phyloP scores from a whole-genome alignment of 2,329 filamentous ascomycete genomes.

The Dactylellina cionopaga region DNA sequence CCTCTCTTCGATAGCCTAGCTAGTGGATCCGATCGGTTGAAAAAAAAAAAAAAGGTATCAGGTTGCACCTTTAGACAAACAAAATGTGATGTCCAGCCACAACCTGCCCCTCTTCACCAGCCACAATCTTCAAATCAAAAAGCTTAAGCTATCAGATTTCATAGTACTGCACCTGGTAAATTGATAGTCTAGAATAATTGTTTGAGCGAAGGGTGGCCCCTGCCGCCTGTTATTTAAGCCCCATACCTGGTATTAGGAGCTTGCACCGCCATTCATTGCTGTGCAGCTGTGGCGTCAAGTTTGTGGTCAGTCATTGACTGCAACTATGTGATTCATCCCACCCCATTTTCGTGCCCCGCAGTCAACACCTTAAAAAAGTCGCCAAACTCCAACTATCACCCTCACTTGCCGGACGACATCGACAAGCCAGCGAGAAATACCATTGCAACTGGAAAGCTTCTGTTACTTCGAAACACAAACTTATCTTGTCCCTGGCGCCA shows the following conservation, averaged over 20 bases:
- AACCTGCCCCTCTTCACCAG: neutral
- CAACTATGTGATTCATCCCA: conserved; percentile 42
- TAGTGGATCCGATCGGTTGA: conserved; percentile 18
- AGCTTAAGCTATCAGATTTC: too few relatives aligned
- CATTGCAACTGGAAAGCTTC: neutral
- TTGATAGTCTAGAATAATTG: too few relatives aligned
- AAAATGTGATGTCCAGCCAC: neutral
- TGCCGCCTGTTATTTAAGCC: too few relatives aligned
- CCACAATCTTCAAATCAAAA: neutral
- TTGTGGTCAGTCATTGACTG: too few relatives aligned
- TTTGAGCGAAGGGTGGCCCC: too few relatives aligned
- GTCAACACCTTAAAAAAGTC: conserved; percentile 32
- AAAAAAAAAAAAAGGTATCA: neutral
- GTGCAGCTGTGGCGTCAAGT: too few relatives aligned
- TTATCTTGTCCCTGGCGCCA: neutral
- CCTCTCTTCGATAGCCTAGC: neutral
- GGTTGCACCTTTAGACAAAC: too few relatives aligned
- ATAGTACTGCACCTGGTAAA: too few relatives aligned
- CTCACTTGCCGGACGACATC: neutral
- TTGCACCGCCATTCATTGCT: too few relatives aligned
- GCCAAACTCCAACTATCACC: conserved; percentile 18
- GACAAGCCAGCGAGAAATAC: neutral
- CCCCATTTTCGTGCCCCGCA: conserved; percentile 48
- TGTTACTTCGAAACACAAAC: conserved; percentile 10
- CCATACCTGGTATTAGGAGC: too few relatives aligned